phyloP scores from a whole-genome alignment of 106 monocot species.

The Alisma plantagoaquatica region DNA sequence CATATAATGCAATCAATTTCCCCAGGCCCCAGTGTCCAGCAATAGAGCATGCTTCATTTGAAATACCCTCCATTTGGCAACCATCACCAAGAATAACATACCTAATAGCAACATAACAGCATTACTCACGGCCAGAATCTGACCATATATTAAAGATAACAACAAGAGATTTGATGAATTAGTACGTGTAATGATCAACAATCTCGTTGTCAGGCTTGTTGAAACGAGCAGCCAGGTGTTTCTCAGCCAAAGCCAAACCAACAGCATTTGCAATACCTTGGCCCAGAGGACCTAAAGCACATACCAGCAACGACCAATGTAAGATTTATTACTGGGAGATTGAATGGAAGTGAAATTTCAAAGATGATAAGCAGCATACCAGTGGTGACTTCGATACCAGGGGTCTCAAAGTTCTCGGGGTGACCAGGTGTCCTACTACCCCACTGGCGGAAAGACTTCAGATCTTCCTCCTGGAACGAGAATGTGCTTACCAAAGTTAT shows the following conservation, averaged over 20 bases:
- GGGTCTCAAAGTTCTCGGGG: constrained; percentile 95
- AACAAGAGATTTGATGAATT: no score
- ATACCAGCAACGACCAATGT: not conserved
- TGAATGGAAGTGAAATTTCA: not conserved
- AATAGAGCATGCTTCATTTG: constrained; percentile 75
- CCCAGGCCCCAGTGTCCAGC: constrained; percentile 96
- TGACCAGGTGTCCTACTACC: constrained; percentile 89
- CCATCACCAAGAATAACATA: constrained; percentile 74
- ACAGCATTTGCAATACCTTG: constrained; percentile 86
- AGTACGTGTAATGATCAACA: constrained; percentile 78
- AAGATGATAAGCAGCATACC: constrained; percentile 27
- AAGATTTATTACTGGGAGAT: no score
- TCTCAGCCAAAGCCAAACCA: constrained; percentile 83
- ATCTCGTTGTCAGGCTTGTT: constrained; percentile 71
- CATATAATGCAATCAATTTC: constrained; percentile 89
- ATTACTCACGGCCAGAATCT: not conserved
- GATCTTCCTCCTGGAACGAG: constrained; percentile 57
- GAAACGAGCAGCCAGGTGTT: constrained; percentile 68
- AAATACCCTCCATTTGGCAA: constrained; percentile 78
- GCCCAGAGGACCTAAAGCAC: constrained; percentile 53
- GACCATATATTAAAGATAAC: no score
- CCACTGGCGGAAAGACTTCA: constrained; percentile 86
- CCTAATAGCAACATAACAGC: constrained; percentile 9
- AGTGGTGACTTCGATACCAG: constrained; percentile 93
- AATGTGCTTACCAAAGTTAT: not conserved